Percentiles rank a stretch among this genome's conserved stretches.
phyloP scores from a whole-genome alignment of 805 yeast genomes.

The Phaffomyces antillensis region DNA sequence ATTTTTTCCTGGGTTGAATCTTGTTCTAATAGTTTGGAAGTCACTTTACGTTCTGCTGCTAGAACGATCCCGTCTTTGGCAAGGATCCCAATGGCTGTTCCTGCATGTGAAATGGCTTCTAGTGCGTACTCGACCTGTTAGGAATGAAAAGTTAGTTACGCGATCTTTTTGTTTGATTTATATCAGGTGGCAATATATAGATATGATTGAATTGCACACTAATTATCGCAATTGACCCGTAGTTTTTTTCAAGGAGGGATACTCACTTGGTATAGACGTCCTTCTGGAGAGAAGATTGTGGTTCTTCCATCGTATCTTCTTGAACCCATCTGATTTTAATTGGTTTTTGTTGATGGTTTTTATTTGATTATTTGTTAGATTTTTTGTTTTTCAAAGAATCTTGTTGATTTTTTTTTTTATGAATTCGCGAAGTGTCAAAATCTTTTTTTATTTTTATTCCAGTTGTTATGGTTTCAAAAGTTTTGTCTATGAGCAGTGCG shows the following conservation, averaged over 20 bases:
- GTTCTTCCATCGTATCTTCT: conserved; percentile 99
- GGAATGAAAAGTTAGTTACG: too few relatives aligned
- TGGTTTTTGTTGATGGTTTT: too few relatives aligned
- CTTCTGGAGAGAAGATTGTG: conserved; percentile 98
- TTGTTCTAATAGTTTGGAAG: conserved; percentile 87
- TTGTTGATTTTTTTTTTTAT: too few relatives aligned
- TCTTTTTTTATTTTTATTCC: too few relatives aligned
- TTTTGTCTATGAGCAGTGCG: too few relatives aligned
- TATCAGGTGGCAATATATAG: conserved; percentile 5
- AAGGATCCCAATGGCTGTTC: conserved; percentile 92
- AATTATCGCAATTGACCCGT: not conserved
- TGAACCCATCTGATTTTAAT: conserved; percentile 45
- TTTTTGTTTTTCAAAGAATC: not conserved
- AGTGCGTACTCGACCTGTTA: conserved; percentile 82
- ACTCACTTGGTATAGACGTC: conserved; percentile 85
- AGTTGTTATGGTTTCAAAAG: too few relatives aligned
- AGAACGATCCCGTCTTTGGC: conserved; percentile 84
- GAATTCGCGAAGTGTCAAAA: too few relatives aligned
- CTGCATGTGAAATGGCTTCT: conserved; percentile 96
- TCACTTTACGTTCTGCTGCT: conserved; percentile 95
- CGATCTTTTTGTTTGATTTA: too few relatives aligned
- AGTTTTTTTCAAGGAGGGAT: too few relatives aligned
- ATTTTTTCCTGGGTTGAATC: conserved; percentile 91
- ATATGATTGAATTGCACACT: not conserved
- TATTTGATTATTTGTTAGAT: not conserved